Conservation (phyloP, 2,329 filamentous ascomycete genomes). For the Pleomassaria siparia region DNA sequence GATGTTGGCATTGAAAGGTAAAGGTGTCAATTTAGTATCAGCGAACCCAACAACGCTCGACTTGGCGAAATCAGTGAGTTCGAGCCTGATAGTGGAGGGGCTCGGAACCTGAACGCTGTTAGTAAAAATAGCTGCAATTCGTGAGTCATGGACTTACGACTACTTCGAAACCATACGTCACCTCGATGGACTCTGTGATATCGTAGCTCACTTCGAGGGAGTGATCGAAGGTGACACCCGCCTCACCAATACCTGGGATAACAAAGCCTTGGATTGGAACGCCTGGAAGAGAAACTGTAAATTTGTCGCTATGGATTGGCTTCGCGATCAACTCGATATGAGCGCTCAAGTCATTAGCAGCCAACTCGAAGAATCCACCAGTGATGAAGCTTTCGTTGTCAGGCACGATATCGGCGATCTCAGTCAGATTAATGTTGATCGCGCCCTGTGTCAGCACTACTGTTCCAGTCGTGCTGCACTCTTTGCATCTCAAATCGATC, state of each 20-base stretch:
- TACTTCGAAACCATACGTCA: conserved; percentile 42
- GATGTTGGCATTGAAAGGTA: conserved; percentile 36
- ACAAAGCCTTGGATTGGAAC: conserved; percentile 33
- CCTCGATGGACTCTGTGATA: conserved; percentile 28
- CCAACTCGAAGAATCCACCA: conserved; percentile 38
- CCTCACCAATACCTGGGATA: conserved; percentile 41
- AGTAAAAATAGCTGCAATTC: background rate
- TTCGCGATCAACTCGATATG: conserved; percentile 38
- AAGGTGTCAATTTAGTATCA: conserved; percentile 27
- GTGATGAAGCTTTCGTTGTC: conserved; percentile 30
- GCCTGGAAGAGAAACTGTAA: conserved; percentile 23
- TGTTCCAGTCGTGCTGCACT: conserved; percentile 35
- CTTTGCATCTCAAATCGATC: conserved; percentile 39
- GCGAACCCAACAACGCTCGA: conserved; percentile 32
- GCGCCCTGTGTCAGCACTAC: conserved; percentile 35
- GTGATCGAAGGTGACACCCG: conserved; percentile 38
- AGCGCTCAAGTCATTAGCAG: conserved; percentile 30
- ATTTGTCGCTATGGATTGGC: conserved; percentile 24
- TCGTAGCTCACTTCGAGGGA: conserved; percentile 30
- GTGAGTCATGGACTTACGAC: conserved; percentile 20
- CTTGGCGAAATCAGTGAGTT: conserved; percentile 27
- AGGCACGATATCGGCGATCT: conserved; percentile 22
- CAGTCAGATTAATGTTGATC: conserved; percentile 24
- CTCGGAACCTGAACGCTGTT: conserved; percentile 27
- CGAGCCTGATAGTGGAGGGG: conserved; percentile 30